A percentile compares a stretch with the other conserved stretches of the same genome.
These are phyloP conservation scores for Fusarium oxysporum DNA, from an alignment of 2,329 filamentous ascomycete species.

Conservation along the genomic window DNA sequence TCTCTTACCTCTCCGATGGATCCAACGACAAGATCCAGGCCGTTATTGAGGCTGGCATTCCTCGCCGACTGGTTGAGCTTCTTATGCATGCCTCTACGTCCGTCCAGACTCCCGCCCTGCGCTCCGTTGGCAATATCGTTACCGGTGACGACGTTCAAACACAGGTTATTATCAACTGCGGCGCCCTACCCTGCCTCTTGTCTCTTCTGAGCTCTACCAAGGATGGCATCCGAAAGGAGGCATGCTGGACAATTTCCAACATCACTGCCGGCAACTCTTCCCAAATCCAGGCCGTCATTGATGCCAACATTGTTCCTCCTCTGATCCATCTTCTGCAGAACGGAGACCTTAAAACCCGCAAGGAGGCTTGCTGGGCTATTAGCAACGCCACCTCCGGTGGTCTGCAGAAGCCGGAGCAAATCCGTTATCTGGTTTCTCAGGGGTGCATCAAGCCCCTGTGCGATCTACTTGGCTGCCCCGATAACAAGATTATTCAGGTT, in stretches of 20 bases:
- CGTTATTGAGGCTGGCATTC: conserved; percentile 97
- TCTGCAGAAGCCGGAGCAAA: conserved; percentile 98
- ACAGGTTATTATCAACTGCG: conserved; percentile 99
- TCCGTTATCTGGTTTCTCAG: conserved; percentile 91
- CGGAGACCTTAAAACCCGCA: conserved; percentile 98
- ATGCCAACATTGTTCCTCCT: conserved; percentile 96
- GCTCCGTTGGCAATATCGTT: conserved; percentile 98
- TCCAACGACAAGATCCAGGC: conserved; percentile 99
- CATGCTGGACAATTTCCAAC: conserved; percentile 99
- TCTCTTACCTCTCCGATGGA: conserved; percentile 97
- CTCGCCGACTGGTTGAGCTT: conserved; percentile 93
- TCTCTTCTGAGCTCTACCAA: conserved; percentile 96
- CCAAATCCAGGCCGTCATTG: conserved; percentile 96
- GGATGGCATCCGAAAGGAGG: conserved; percentile 98
- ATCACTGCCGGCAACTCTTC: conserved; percentile 97
- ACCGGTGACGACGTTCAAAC: conserved; percentile 99
- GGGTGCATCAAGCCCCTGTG: conserved; percentile 98
- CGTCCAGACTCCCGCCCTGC: conserved; percentile 95
- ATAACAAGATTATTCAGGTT: conserved; percentile 99
- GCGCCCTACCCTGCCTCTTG: conserved; percentile 89
- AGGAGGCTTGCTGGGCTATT: conserved; percentile 99
- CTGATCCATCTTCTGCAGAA: conserved; percentile 96
- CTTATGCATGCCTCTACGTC: conserved; percentile 98
- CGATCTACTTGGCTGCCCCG: conserved; percentile 92
- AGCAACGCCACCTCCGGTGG: conserved; percentile 98